phyloP scores from a whole-genome alignment of 1,284 basidiomycete genomes.

The Boletellus deceptivus region DNA sequence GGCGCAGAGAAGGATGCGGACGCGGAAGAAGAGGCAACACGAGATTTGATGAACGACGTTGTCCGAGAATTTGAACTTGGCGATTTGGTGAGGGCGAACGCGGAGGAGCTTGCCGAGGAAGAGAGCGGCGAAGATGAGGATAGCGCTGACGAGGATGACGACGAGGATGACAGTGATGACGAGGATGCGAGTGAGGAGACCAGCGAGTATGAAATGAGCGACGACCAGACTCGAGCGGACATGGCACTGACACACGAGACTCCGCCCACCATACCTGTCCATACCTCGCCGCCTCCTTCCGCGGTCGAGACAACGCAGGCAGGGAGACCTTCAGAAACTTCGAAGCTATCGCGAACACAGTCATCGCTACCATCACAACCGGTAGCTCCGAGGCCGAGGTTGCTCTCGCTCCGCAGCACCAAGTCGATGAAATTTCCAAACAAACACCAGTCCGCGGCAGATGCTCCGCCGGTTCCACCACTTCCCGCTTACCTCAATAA shows the following conservation, averaged over 20 bases:
- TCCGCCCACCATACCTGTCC: conserved; percentile 1
- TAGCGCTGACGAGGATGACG: conserved; percentile 43
- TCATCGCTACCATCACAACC: conserved; percentile 10
- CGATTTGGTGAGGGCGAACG: conserved; percentile 74
- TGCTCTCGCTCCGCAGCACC: conserved; percentile 45
- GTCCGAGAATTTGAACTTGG: conserved; percentile 79
- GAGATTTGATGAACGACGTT: conserved; percentile 75
- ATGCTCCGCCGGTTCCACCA: conserved; percentile 41
- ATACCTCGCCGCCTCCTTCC: conserved; percentile 1
- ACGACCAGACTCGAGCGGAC: conserved; percentile 27
- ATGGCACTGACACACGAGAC: conserved; percentile 36
- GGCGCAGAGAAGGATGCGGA: conserved; percentile 45
- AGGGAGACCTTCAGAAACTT: neutral
- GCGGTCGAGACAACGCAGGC: conserved; percentile 4
- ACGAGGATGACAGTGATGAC: conserved; percentile 36
- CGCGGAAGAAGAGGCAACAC: conserved; percentile 75
- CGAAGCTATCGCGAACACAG: conserved; percentile 10
- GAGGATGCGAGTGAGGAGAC: conserved; percentile 38
- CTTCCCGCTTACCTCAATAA: conserved; percentile 36
- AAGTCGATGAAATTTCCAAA: conserved; percentile 39
- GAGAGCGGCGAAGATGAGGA: conserved; percentile 60
- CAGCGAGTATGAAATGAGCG: conserved; percentile 41
- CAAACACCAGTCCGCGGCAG: conserved; percentile 5
- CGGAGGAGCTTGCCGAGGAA: conserved; percentile 76
- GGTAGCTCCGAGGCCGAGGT: conserved; percentile 33